These are phyloP conservation scores for Bromus sterilis DNA, from an alignment of 176 grass and related monocot genomes.

Conservation along the genomic window DNA sequence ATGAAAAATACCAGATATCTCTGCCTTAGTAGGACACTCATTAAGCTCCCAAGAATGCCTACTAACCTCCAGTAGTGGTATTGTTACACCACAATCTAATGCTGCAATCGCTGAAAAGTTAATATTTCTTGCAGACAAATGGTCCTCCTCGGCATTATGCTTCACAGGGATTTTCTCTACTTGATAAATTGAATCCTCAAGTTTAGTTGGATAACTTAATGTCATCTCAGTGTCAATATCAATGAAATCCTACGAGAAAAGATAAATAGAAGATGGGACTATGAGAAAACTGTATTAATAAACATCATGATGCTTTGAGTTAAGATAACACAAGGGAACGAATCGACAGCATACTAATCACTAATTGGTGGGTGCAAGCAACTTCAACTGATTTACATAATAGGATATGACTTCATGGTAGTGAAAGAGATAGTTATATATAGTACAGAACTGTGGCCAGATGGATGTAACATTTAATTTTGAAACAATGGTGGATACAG, in stretches of 20 bases:
- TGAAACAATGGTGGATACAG: constrained; percentile 6
- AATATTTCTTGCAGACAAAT: constrained; percentile 34
- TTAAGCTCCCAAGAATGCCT: constrained; percentile 55
- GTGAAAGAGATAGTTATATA: background rate
- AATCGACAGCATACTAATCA: background rate
- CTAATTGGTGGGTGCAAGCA: background rate
- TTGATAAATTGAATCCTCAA: constrained; percentile 55
- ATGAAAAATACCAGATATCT: constrained; percentile 48
- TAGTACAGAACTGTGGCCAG: background rate
- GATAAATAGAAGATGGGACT: constrained; percentile 3
- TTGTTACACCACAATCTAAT: constrained; percentile 28
- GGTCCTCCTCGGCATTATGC: constrained; percentile 19
- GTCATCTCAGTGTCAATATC: constrained; percentile 48
- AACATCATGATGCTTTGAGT: constrained; percentile 15
- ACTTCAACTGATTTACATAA: background rate
- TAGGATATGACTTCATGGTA: background rate
- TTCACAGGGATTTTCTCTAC: constrained; percentile 44
- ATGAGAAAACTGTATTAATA: constrained; percentile 4
- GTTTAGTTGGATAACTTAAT: constrained; percentile 46
- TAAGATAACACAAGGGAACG: constrained; percentile 8
- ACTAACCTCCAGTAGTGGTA: constrained; percentile 69
- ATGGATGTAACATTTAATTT: background rate
- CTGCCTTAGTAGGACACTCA: constrained; percentile 30
- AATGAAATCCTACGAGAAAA: constrained; percentile 52
- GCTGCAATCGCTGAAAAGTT: constrained; percentile 12